phyloP scores from a whole-genome alignment of 1,284 basidiomycete species.

The Fomes fomentarius region DNA sequence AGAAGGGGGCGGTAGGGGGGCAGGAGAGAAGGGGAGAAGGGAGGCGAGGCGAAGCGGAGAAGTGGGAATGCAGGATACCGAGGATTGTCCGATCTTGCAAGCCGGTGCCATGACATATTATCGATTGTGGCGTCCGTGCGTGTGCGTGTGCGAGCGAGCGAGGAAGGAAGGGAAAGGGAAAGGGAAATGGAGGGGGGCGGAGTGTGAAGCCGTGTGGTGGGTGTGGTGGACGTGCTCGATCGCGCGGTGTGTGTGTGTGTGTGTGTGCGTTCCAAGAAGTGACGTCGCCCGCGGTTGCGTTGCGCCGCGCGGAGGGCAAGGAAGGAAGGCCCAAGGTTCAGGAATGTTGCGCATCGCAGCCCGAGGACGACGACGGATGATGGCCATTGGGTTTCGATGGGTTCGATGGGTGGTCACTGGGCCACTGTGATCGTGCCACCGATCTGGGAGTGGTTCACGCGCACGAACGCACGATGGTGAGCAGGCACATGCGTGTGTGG shows the following conservation, averaged over 20 bases:
- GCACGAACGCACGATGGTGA: constrained; percentile 13
- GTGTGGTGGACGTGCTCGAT: not conserved
- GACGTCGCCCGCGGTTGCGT: not conserved
- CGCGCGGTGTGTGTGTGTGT: not conserved
- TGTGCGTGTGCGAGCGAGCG: not conserved
- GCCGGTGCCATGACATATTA: too few relatives aligned
- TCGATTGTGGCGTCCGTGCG: constrained; percentile 20
- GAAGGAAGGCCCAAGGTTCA: too few relatives aligned
- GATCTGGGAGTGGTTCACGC: constrained; percentile 16
- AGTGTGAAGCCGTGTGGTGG: not conserved
- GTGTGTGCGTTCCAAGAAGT: not conserved
- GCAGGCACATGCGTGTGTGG: constrained; percentile 10
- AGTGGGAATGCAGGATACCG: constrained; percentile 10
- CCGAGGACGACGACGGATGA: too few relatives aligned
- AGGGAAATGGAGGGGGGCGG: not conserved
- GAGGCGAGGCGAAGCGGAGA: not conserved
- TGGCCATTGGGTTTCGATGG: too few relatives aligned
- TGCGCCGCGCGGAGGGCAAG: too few relatives aligned
- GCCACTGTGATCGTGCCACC: constrained; percentile 26
- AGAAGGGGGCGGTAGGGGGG: too few relatives aligned
- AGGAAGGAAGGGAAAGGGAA: too few relatives aligned
- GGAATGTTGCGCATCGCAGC: too few relatives aligned
- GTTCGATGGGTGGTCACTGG: too few relatives aligned
- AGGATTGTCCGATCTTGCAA: constrained; percentile 22
- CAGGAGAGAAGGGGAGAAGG: not conserved